Evolutionary conservation across 352 stramenopile genomes (phyloP).

Genomic region (Elongisporangium prolatum): DNA sequence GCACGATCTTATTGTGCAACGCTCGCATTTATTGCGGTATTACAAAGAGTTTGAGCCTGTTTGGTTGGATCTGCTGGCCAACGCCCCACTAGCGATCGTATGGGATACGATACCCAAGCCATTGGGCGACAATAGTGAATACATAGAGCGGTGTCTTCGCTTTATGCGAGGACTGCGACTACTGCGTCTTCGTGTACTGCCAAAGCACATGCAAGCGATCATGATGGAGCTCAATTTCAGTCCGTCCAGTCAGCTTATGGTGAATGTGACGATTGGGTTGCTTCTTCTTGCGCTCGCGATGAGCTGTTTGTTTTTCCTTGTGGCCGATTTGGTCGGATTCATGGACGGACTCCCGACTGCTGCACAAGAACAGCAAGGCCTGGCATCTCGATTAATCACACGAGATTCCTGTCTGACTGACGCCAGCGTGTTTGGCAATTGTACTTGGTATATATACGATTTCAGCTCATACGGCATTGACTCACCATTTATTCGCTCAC

Average conservation of each 20-base stretch:
- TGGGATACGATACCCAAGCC: slow-evolving; percentile 12
- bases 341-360: background rate
- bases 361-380: slow-evolving; percentile 2
- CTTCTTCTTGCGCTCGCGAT: slow-evolving; percentile 10
- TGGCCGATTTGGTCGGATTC: slow-evolving; percentile 9
- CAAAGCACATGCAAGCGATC: slow-evolving; percentile 12
- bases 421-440: slow-evolving; percentile 28
- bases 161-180: slow-evolving; percentile 18
- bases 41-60: background rate
- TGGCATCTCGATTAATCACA: slow-evolving; percentile 11
- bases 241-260: slow-evolving; percentile 16
- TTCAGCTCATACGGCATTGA: slow-evolving; percentile 32
- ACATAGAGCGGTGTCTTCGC: slow-evolving; percentile 8
- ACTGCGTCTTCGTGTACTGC: slow-evolving; percentile 11
- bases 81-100: slow-evolving; percentile 15
- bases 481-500: slow-evolving; percentile 29
- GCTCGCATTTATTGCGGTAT: background rate
- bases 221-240: slow-evolving; percentile 21
- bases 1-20: background rate
- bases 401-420: slow-evolving; percentile 24
- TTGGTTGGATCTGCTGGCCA: slow-evolving; percentile 2
- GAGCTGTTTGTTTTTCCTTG: slow-evolving; percentile 19
- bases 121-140: background rate
- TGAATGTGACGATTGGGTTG: slow-evolving; percentile 8
- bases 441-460: slow-evolving; percentile 40